Base-by-base conservation (phyloP, 2,329 filamentous ascomycete species). In the Colletotrichum viniferum region DNA sequence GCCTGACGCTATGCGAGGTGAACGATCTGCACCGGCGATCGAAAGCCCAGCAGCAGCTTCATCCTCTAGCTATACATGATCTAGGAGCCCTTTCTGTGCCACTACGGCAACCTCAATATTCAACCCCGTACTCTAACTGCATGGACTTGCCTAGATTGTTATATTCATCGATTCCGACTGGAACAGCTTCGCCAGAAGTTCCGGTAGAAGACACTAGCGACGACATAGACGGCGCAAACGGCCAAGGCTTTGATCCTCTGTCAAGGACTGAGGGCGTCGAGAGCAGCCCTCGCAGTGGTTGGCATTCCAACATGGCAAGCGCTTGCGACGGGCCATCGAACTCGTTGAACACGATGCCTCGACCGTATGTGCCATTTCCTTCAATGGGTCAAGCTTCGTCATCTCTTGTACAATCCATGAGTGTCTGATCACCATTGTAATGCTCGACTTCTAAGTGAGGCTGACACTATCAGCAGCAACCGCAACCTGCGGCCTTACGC, bases 1-100 rank as follows among this genome's bases (percentile, higher is more conserved):
- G 81, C 34, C 70, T 88, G 73, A 83, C 84, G 61, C 82, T 84
- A 76, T 79, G 83, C 14, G 87, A 88, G 77, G 84, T 88, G 65
- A 83, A 84, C 72, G 84, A 85, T 16, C 82, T 83, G 38, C 82
- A 85, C 10, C 26, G 28, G n/a, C 43, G 38, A 18, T 26, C 34
- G n/a, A 43, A 21, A 18, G 13, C 21, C 32, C 30, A 28, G 52
- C 52, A 16, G 18, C 32, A 38, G 38, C 38, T 43, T 10, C 18
- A 43, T 43, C 38, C 38, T 43, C 16, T 18, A n/a, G 38, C 38
- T n/a, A 18, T 9, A n/a, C 38, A 43, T 43, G 38, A 43, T 43
- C 38, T 10, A n/a, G 38, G 38, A 43, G 16, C 38, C 9, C 38
- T n/a, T 43, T 43, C 38, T 10, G 38, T 43, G 16, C 38, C 38